Base-by-base conservation (phyloP, 2,329 filamentous ascomycete genomes). In the Colletotrichum filicis region DNA sequence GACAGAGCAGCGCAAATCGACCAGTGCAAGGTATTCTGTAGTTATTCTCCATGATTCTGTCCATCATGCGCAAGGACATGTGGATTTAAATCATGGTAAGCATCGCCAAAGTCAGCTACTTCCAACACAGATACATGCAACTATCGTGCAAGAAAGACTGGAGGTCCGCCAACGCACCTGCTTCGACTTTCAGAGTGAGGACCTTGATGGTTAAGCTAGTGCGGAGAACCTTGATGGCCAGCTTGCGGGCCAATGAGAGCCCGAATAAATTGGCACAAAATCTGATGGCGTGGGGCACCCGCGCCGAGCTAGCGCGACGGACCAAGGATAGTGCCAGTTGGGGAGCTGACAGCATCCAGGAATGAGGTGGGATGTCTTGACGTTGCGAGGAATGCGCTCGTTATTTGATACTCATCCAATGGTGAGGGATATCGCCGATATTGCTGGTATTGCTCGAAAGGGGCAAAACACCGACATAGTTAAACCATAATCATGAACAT, bases 171-270 rank as follows among this genome's bases (percentile, higher is more conserved):
- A 49, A 49, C 42, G 42, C 42, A 49, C 42, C 7, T 49, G 42
- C 42, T 19, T 19, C 9, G 42, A 49, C 7, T n/a, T 49, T 53
- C 4, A 64, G 55, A 37, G 6, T 56, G 71, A 66, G 71, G 55
- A 73, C 71, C 71, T 64, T 70, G 71, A 73, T 73, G 71, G 71
- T 37, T 19, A 55, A 70, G 19, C 66, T 73, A 71, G 70, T 53
- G 61, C 46, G 71, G 66, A 73, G 71, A 66, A 73, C 71, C 66
- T 57, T 66, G 71, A 73, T 66, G 71, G 71, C 56, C 49, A 61
- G 8, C 16, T 24, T 14, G 16, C 11, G 9, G 35, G 30, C 70
- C 70, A 70, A 70, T 73, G 24, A 59, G 30, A 37, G 32, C 3
- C 19, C n/a, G 12, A 42, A 64, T 16, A 60, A 58, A 63, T 42